Base-by-base conservation (phyloP, 306 rosid species). In the Oxytropis ochrocephala region DNA sequence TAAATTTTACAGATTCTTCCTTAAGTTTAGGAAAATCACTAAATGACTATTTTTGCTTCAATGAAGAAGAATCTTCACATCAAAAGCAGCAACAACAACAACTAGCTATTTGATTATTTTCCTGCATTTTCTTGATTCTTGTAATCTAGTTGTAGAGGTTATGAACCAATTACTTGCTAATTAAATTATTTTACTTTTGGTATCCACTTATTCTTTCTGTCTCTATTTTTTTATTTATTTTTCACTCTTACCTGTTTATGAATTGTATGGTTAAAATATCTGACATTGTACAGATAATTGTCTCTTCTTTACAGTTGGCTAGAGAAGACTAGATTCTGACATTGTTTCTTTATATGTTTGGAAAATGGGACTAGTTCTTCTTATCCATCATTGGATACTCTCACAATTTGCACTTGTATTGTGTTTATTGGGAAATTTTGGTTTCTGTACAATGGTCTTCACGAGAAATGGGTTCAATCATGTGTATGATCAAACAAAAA, bases 21-120 rank as follows among this genome's bases (percentile, higher is more conserved):
- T 64, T 78, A 53, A 81, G 54, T 75, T 70, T 78, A 62, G 89
- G 75, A 63, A 83, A 77, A 69, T 84, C 94, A 38, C 58, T 75
- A 19, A 88, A 81, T 58, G 61, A 72, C 33, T 94, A 81, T 42
- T 80, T 81, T 60, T 84, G 95, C 70, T 91, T 80, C 74, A 87
- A 81, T 68, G 92, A 94, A 42, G 99, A 94, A 54, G 95, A 94
- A 76, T 44, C 96, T 66, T 46, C 93, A 7, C 89, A 80, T 78
- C 85, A 87, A 69, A 82, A 84, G 17, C 94, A 84, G 62, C 95
- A 88, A 67, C 89, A 87, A 58, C 95, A 88, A 67, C 89, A 87
- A 58, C 84, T 91, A 69, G 95, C 95, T 81, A 95, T 86, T 77
- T 94, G 74, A 84, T n/a, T 38, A 35, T 4, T 53, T 75, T 75